phyloP scores from a whole-genome alignment of 225 moss, liverwort and hornwort genomes.

The Asterella californica region DNA sequence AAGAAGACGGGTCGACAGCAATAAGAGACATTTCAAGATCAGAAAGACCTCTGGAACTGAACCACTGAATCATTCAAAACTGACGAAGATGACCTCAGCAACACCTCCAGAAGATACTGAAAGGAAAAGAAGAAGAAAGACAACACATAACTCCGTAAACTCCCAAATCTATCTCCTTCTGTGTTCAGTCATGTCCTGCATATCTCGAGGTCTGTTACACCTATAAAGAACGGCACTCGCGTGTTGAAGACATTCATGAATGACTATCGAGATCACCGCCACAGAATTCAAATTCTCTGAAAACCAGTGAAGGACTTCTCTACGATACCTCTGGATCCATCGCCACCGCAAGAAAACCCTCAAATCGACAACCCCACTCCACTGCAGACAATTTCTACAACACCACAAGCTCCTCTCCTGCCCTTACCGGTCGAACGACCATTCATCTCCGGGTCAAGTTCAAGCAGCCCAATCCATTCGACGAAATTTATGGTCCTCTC shows the following conservation, averaged over 20 bases:
- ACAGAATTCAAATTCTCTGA: background rate
- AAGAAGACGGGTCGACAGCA: background rate
- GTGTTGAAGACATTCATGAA: too few relatives aligned
- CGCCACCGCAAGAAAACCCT: background rate
- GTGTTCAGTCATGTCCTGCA: too few relatives aligned
- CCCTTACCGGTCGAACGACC: slow-evolving; percentile 1
- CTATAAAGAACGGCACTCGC: too few relatives aligned
- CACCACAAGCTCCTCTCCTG: background rate
- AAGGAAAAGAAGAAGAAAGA: background rate
- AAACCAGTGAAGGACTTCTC: background rate
- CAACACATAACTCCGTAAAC: background rate
- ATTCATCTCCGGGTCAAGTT: slow-evolving; percentile 1
- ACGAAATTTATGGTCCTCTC: slow-evolving; percentile 15
- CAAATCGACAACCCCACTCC: background rate
- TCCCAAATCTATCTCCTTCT: background rate
- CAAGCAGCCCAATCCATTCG: background rate
- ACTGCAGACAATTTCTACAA: background rate
- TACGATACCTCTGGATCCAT: slow-evolving; percentile 5
- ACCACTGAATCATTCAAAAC: background rate
- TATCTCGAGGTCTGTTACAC: too few relatives aligned
- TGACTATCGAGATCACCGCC: background rate
- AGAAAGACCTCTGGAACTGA: background rate
- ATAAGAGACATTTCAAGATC: background rate
- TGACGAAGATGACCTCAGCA: background rate
- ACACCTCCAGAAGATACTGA: background rate